Conservation (phyloP, 23 red algal species). For the Gracilaria domingensis region DNA sequence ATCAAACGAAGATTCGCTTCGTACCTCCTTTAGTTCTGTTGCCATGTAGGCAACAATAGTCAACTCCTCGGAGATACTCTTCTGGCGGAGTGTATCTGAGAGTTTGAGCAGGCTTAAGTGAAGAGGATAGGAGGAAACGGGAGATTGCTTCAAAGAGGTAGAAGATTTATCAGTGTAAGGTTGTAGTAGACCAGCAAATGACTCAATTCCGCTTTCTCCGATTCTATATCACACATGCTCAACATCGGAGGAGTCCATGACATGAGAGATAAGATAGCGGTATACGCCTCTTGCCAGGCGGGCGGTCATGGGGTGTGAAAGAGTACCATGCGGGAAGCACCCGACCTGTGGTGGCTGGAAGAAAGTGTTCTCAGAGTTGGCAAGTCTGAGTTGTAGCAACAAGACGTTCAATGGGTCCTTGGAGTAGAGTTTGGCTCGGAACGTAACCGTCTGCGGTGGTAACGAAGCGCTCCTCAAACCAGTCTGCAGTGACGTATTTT, state of each 20-base stretch:
- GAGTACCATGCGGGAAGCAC: background rate
- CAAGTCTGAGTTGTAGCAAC: background rate
- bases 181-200: background rate
- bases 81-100: background rate
- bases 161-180: slow-evolving; percentile 30
- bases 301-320: background rate
- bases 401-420: background rate
- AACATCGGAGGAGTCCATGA: background rate
- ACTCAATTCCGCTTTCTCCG: background rate
- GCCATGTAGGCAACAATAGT: background rate
- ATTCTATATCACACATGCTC: background rate
- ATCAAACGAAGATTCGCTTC: background rate
- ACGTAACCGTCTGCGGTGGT: background rate
- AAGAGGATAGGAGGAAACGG: slow-evolving; percentile 13
- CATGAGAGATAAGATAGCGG: background rate
- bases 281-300: background rate
- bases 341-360: background rate
- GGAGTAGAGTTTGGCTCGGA: background rate
- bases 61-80: background rate
- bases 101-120: slow-evolving; percentile 16
- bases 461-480: background rate
- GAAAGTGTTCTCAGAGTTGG: background rate
- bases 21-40: background rate
- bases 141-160: slow-evolving; percentile 34
- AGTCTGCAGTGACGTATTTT: background rate